Percentiles rank a stretch among this genome's conserved stretches.
Evolutionary conservation across 371 early-diverging fungal genomes (phyloP).

Genomic region (Mortierella sp.): DNA sequence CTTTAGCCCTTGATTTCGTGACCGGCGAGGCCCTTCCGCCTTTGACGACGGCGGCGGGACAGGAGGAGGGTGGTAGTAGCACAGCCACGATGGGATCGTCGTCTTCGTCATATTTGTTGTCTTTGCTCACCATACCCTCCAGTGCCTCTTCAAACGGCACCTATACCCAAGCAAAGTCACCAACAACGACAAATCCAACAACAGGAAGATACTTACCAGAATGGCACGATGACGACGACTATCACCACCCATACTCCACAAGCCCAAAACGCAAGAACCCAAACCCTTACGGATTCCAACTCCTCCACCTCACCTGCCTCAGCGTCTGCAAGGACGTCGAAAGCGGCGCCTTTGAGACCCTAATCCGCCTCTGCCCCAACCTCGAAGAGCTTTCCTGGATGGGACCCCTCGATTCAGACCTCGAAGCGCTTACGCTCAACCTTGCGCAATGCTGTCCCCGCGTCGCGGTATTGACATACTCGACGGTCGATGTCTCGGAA

Average conservation of each 20-base stretch:
- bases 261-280: not conserved
- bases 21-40: constrained; percentile 18
- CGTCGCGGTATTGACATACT: constrained; percentile 21
- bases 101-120: not conserved
- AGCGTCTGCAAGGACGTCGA: constrained; percentile 38
- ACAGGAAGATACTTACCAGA: constrained; percentile 5
- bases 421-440: constrained; percentile 20
- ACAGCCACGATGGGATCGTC: not conserved
- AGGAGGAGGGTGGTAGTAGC: too few species aligned
- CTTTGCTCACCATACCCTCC: constrained; percentile 1
- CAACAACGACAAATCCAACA: not conserved
- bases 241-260: not conserved
- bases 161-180: not conserved
- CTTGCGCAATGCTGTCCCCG: constrained; percentile 12
- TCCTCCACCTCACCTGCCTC: constrained; percentile 16
- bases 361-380: constrained; percentile 27
- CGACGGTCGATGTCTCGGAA: constrained; percentile 21
- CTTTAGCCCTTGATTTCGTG: constrained; percentile 30
- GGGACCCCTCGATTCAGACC: constrained; percentile 25
- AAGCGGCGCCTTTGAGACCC: constrained; percentile 25
- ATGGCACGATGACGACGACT: not conserved
- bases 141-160: not conserved
- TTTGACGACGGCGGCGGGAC: not conserved
- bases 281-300: not conserved
- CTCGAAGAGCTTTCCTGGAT: constrained; percentile 36